Evolutionary conservation across 805 yeast genomes (phyloP).

Genomic region (Brettanomyces custersianus): DNA sequence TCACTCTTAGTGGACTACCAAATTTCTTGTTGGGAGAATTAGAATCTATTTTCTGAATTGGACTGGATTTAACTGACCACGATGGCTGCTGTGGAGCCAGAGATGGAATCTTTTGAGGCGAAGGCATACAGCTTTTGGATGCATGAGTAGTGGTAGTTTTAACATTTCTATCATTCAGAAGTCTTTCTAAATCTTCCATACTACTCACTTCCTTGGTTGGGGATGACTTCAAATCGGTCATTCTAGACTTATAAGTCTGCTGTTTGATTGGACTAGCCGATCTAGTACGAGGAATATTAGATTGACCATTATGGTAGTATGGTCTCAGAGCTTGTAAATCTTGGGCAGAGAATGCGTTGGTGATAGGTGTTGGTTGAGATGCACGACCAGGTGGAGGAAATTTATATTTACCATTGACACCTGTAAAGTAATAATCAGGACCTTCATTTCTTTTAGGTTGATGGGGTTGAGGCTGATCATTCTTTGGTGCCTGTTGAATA

Average conservation of each 20-base stretch:
- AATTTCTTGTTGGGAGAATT: conserved; percentile 5
- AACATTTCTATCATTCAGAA: background rate
- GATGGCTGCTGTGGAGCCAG: background rate
- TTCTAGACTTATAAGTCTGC: background rate
- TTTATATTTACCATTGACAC: conserved; percentile 41
- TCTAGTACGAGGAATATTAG: background rate
- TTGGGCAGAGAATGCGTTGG: conserved; percentile 30
- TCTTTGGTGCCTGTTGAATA: too few species aligned
- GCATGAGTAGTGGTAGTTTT: background rate
- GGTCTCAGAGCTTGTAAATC: conserved; percentile 28
- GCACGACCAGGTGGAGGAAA: conserved; percentile 33
- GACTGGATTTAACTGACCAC: background rate
- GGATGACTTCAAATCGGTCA: background rate
- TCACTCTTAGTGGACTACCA: conserved; percentile 21
- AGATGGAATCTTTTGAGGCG: background rate
- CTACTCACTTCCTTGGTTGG: conserved; percentile 4
- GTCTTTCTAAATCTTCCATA: conserved; percentile 2
- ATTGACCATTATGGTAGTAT: conserved; percentile 5
- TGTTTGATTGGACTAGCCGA: background rate
- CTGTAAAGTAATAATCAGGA: conserved; percentile 40
- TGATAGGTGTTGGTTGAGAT: conserved; percentile 22
- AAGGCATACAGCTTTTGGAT: background rate
- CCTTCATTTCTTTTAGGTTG: conserved; percentile 7
- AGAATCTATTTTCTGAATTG: conserved; percentile 3
- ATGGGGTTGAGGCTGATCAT: conserved; percentile 7